Base-by-base conservation (phyloP, 805 yeast genomes). In the Yarrowia sp. region DNA sequence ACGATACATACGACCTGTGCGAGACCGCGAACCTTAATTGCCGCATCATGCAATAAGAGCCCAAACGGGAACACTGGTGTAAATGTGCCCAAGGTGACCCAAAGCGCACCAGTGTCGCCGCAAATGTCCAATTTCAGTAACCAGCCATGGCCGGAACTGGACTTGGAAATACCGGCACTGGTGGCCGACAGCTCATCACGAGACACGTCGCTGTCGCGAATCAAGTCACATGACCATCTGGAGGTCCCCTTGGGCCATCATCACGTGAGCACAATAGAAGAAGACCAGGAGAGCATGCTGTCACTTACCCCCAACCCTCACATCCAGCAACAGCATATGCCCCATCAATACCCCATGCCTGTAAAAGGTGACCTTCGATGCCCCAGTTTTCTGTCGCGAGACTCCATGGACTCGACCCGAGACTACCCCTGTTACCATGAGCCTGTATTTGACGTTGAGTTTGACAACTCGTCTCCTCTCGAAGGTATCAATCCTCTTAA, bases 401-500 rank as follows among this genome's bases (percentile, higher is more conserved):
- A 51, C 41, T 51, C 58, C 11, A 26, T 35, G n/a, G 59, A 54
- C 9, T 51, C 41, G 16, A 11, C 44, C 4, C 46, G 24, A 1
- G 61, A 54, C 35, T 26, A 26, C 22, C 61, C 61, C 8, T 54
- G 61, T 26, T 38, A n/a, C 61, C 61, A 54, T 17, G 61, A 54
- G 46, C 61, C 61, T 7, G 61, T 38, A 0, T 54, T 54, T 19
- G 44, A 35, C 7, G 61, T 54, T 1, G 40, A 36, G 17, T 54
- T 11, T 14, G 61, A 54, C 46, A 54, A 54, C 19, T 54, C 61
- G 2, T 36, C 61, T 3, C 61, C 61, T 2, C 26, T 54, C 5
- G 61, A 38, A 8, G 61, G 46, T 8, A 54, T 54, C 12, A 54
- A 54, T 14, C 61, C 61, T 5, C 19, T 54, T 12, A 54, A 38